Conservation (phyloP, 441 rosid species). For the Syzygium malaccense region DNA sequence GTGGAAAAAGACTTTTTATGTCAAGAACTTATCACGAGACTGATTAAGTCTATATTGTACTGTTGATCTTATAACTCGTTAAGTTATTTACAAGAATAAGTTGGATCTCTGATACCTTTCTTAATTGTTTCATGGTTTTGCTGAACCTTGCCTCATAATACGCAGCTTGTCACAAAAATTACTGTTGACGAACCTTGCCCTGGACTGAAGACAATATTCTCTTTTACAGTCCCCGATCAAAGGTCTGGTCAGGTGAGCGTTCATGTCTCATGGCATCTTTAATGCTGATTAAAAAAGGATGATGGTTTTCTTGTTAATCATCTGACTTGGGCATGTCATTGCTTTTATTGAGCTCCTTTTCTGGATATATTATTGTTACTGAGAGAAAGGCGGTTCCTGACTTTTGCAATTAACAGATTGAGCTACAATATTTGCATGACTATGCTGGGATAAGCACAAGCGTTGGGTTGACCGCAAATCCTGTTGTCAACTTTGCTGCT, state of each 20-base stretch:
- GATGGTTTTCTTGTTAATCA: background rate
- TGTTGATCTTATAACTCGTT: background rate
- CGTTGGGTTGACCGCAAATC: constrained; percentile 79
- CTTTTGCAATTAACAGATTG: constrained; percentile 38
- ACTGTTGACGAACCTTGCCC: constrained; percentile 83
- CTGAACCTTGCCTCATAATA: background rate
- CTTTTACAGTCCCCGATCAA: constrained; percentile 80
- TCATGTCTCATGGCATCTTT: background rate
- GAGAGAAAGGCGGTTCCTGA: background rate
- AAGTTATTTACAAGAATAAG: background rate
- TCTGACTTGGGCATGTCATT: background rate
- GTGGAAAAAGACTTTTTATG: background rate
- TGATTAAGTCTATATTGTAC: background rate
- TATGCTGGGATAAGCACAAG: constrained; percentile 72
- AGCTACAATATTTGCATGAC: constrained; percentile 88
- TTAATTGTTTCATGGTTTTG: background rate
- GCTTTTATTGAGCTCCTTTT: background rate
- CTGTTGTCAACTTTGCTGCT: constrained; percentile 70
- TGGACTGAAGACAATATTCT: constrained; percentile 72
- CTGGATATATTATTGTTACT: background rate
- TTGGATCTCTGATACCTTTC: background rate
- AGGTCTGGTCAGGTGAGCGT: constrained; percentile 78
- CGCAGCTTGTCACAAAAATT: constrained; percentile 67
- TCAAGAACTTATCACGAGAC: background rate
- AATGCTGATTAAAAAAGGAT: background rate